Conservation (phyloP, 2,329 filamentous ascomycete genomes). For the Phaeosphaeriaceae sp. region DNA sequence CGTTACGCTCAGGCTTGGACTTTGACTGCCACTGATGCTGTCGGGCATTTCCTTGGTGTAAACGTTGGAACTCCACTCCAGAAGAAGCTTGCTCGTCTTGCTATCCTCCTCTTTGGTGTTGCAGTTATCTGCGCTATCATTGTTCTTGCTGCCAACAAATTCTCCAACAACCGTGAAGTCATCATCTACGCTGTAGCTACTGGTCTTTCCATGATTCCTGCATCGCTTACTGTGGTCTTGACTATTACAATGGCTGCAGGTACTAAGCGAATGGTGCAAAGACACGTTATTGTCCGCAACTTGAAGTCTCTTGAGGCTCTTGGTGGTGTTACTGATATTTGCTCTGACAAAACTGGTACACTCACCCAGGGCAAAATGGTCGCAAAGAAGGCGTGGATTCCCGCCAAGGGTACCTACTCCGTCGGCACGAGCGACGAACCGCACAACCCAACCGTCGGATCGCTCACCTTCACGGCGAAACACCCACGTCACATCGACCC, state of each 20-base stretch:
- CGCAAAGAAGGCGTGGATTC: constrained; percentile 44
- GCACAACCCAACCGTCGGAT: constrained; percentile 40
- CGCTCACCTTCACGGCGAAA: constrained; percentile 36
- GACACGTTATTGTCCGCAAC: constrained; percentile 46
- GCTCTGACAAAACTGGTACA: constrained; percentile 44
- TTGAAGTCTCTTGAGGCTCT: constrained; percentile 46
- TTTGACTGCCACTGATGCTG: constrained; percentile 53
- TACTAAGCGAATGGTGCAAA: constrained; percentile 44
- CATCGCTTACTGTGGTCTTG: constrained; percentile 42
- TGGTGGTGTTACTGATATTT: constrained; percentile 45
- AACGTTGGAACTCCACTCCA: constrained; percentile 48
- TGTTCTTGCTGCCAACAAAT: constrained; percentile 43
- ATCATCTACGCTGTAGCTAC: constrained; percentile 48
- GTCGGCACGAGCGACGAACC: constrained; percentile 39
- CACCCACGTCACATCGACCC: constrained; percentile 35
- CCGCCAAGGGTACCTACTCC: constrained; percentile 41
- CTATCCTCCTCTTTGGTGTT: constrained; percentile 40
- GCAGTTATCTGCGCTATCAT: constrained; percentile 45
- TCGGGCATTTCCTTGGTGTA: constrained; percentile 48
- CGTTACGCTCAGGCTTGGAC: constrained; percentile 56
- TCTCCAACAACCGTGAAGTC: constrained; percentile 46
- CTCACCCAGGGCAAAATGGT: constrained; percentile 46
- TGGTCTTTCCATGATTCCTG: constrained; percentile 47
- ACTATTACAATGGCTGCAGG: constrained; percentile 49
- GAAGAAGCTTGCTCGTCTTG: constrained; percentile 45